A percentile compares a stretch with the other conserved stretches of the same genome.
Conservation (phyloP, 495 filamentous ascomycete species). For the Clohesyomyces aquaticus region DNA sequence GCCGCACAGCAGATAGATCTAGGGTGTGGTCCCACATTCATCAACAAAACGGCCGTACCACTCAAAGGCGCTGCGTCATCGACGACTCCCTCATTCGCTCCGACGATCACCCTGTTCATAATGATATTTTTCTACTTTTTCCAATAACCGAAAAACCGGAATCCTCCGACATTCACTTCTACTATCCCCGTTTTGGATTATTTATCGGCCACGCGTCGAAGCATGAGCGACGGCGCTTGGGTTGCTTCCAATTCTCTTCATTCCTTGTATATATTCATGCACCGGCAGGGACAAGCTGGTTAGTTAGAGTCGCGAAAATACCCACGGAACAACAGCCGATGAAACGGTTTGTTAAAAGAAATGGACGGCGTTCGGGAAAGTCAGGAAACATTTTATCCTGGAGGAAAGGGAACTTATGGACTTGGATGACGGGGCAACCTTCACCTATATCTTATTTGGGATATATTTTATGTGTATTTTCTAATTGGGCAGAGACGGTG, state of each 20-base stretch:
- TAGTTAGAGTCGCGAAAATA: conserved; percentile 16
- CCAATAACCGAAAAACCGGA: conserved; percentile 7
- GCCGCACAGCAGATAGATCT: conserved; percentile 47
- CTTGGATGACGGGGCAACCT: not conserved
- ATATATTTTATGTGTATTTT: conserved; percentile 21
- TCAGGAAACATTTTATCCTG: not conserved
- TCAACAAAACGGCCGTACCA: conserved; percentile 40
- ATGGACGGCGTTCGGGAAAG: conserved; percentile 16
- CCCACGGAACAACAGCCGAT: conserved; percentile 22
- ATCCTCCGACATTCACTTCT: conserved; percentile 1
- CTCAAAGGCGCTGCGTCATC: conserved; percentile 33
- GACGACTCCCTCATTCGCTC: conserved; percentile 12
- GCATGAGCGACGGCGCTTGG: conserved; percentile 38
- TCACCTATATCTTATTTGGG: not conserved
- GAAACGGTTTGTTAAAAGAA: conserved; percentile 11
- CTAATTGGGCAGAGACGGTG: conserved; percentile 16
- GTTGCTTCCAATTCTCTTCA: conserved; percentile 11
- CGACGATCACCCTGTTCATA: conserved; percentile 33
- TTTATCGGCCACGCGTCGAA: conserved; percentile 20
- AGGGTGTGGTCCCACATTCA: conserved; percentile 45
- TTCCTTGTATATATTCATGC: conserved; percentile 8
- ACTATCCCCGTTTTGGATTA: not conserved
- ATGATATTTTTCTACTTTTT: conserved; percentile 37
- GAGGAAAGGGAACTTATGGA: not conserved
- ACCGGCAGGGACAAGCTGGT: conserved; percentile 11